phyloP scores from a whole-genome alignment of 2,329 filamentous ascomycete species.

The Aureobasidium sp. region DNA sequence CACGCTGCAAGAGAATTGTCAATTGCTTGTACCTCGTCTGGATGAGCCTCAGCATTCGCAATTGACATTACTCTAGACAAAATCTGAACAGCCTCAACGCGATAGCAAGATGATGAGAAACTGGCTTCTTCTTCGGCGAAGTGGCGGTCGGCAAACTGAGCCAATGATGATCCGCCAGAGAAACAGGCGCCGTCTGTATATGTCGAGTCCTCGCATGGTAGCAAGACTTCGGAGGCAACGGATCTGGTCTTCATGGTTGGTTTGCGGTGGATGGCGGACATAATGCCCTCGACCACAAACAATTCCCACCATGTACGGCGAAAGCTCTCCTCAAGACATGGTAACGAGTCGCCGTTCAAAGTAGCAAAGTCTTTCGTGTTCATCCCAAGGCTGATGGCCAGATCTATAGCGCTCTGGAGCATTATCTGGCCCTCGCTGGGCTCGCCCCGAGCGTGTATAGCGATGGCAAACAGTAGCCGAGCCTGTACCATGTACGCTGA shows the following conservation, averaged over 20 bases:
- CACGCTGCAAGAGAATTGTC: constrained; percentile 64
- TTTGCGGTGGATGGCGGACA: constrained; percentile 69
- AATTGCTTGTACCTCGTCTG: constrained; percentile 46
- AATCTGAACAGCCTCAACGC: constrained; percentile 73
- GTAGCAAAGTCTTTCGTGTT: constrained; percentile 62
- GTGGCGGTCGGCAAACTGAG: constrained; percentile 68
- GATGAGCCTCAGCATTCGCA: constrained; percentile 27
- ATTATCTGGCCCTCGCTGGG: constrained; percentile 61
- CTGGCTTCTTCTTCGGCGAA: constrained; percentile 62
- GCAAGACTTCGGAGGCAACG: constrained; percentile 58
- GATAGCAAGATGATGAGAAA: constrained; percentile 81
- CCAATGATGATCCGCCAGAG: constrained; percentile 54
- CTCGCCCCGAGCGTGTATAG: constrained; percentile 69
- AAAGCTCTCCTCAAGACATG: constrained; percentile 73
- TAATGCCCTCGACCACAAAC: constrained; percentile 73
- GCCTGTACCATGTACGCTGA: constrained; percentile 62
- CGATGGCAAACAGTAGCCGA: constrained; percentile 68
- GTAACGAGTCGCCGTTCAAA: constrained; percentile 55
- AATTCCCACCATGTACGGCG: constrained; percentile 87
- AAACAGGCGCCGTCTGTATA: constrained; percentile 46
- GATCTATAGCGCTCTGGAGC: constrained; percentile 59
- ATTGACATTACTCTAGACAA: constrained; percentile 64
- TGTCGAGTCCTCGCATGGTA: constrained; percentile 76
- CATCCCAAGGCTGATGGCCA: constrained; percentile 71
- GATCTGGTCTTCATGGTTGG: constrained; percentile 64